Evolutionary conservation across 345 rosid genomes (phyloP), one percentile per base, ranked within the genome.

Genomic region (Corchorus capsularis): DNA sequence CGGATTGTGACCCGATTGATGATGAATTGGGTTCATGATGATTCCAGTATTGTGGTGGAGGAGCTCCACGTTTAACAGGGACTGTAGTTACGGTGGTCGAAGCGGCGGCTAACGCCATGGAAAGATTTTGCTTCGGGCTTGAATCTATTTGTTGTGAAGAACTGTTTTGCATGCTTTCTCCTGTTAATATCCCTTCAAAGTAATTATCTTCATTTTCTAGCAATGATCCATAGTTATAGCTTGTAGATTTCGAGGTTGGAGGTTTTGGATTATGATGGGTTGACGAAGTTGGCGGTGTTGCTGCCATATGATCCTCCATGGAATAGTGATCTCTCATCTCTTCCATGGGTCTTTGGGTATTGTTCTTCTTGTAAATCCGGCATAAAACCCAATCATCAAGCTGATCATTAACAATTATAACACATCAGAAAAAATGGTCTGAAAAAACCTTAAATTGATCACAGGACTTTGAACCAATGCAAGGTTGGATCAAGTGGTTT

Each of bases 301-400:
- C 82, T 34, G 84, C 57, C 83, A 90, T 77, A 39, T 6, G 5
- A n/a, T 84, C 90, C 55, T 89, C 92, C 72, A 82, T 78, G 20
- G 83, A 55, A 34, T 83, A 85, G 45, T 85, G 85, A 70, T 27
- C 27, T 27, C 27, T 27, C 27, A 27, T 27, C 88, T 80, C 47
- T 41, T 86, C 88, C 64, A 85, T 77, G 13, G 86, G 86, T 78
- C 94, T 86, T 49, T 90, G 91, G 11, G 89, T 79, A 73, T 73
- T 84, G 64, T 85, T 84, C 73, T 88, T 90, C 84, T 90, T 90
- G 79, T 88, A 90, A 77, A 90, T 90, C 75, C 94, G 90, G 79
- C 94, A 90, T 63, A 89, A 77, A 74, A 90, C 92, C 94, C 94
- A 89, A 75, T 90, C 92, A 75, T 90, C 94, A 71, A 90, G 85